These are phyloP conservation scores for Herpetomonas samuelpessoai DNA, from an alignment of 208 protist species.

Conservation along the genomic window DNA sequence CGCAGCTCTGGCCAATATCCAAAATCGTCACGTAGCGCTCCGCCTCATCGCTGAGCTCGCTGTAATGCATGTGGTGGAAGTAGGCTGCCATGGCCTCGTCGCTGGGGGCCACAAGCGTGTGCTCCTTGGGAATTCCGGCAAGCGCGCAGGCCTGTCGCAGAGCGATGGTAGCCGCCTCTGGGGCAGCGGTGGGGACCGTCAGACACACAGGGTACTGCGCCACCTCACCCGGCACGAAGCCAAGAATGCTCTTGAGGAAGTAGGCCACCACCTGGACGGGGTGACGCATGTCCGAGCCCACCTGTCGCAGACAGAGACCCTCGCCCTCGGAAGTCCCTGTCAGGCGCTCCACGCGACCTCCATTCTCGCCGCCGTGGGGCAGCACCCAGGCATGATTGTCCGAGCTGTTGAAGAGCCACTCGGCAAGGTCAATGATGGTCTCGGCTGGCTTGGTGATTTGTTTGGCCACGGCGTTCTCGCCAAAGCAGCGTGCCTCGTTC, in stretches of 20 bases:
- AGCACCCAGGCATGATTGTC: slow-evolving; percentile 10
- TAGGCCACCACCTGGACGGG: slow-evolving; percentile 48
- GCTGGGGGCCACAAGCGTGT: slow-evolving; percentile 35
- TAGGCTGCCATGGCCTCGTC: slow-evolving; percentile 58
- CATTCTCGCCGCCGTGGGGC: too few species aligned
- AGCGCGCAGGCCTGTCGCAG: slow-evolving; percentile 49
- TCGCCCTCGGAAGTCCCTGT: too few species aligned
- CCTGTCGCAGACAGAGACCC: too few species aligned
- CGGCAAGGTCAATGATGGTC: slow-evolving; percentile 51
- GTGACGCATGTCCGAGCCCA: slow-evolving; percentile 14
- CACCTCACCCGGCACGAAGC: slow-evolving; percentile 26
- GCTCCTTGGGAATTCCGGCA: slow-evolving; percentile 44
- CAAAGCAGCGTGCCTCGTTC: slow-evolving; percentile 52
- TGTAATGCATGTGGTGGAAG: slow-evolving; percentile 66
- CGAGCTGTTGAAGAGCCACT: slow-evolving; percentile 35
- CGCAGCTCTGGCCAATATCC: slow-evolving; percentile 58
- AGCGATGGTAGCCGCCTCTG: slow-evolving; percentile 20
- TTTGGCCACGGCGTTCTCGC: slow-evolving; percentile 56
- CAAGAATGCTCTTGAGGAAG: slow-evolving; percentile 59
- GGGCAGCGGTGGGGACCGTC: slow-evolving; percentile 22
- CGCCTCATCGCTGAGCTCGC: slow-evolving; percentile 17
- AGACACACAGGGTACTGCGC: slow-evolving; percentile 25
- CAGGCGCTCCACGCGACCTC: too few species aligned
- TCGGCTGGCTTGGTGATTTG: slow-evolving; percentile 53
- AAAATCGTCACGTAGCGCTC: slow-evolving; percentile 34